Base-by-base conservation (phyloP, 441 rosid genomes). In the Adansonia rubrostipa region DNA sequence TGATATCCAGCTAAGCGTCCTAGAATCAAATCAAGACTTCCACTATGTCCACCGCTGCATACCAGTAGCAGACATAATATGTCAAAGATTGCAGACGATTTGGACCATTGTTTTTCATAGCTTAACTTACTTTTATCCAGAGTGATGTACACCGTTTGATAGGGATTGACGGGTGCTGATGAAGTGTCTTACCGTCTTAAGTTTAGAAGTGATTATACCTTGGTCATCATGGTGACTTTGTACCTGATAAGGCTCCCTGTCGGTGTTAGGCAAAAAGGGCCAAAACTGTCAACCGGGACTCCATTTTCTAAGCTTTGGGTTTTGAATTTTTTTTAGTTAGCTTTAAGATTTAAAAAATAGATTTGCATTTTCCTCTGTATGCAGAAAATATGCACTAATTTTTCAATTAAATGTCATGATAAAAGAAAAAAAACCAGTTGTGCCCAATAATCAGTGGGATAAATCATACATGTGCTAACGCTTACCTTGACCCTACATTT, bases 131-230 rank as follows among this genome's bases (percentile, higher is more conserved):
- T 10, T 73, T 62, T 33, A 45, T 33, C 9, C 61, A 5, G 14
- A 60, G 14, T 22, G 58, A 28, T 65, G 60, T 40, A 4, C 61
- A 67, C 65, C 78, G 40, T 75, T 68, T 0, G 76, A 80, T 80
- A n/a, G 72, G 17, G 65, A 80, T 74, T 57, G 2, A 4, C 4
- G 20, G 72, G 71, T 33, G 14, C n/a, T 22, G 48, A 60, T 68
- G 28, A 47, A 68, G 63, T 11, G 65, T 22, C 6, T 22, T 11
- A 20, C 36, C 13, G 58, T 69, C 42, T 22, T 48, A 28, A 13
- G 14, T 2, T 28, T 15, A n/a, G 22, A 71, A 22, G 57, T 68
- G 57, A 48, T 50, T 1, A 36, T 40, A 14, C 8, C 65, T 19
- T 17, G 48, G 5, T 57, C 4, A 36, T 40, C 65, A 10, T 5